Evolutionary conservation across 2,329 filamentous ascomycete species (phyloP), one percentile per base, ranked within the genome.

Genomic region (Pestalotiopsis sp.): DNA sequence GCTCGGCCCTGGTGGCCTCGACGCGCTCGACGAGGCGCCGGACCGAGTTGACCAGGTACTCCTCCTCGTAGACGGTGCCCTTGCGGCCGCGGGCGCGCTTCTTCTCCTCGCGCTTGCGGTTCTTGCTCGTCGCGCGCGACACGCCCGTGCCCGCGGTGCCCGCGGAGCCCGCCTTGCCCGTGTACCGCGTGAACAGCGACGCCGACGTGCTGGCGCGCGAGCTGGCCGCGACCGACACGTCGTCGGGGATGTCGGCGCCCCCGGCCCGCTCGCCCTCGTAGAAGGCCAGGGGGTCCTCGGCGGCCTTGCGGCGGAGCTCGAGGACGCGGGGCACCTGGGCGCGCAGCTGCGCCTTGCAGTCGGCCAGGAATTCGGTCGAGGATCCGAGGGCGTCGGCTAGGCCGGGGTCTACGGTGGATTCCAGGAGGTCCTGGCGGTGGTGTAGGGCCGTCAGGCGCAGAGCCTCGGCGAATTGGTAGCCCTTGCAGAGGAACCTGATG

Each of bases 11-110:
- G 2, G 91, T 87, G 25, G 85, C 85, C 78, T 95, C 94, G 25
- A 97, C 89, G 45, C 95, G 87, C 78, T 97, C 94, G 14, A 97
- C 88, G 41, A 99, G 85, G 27, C 96, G 86, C 13, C 91, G 88
- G 45, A 98, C 90, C 73, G 92, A 95, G 79, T 95, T 96, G 69
- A 97, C 91, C 4, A 99, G 88, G 79, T 99, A 99, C 80, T 98
- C 96, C 77, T 98, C 95, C 80, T 99, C 96, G 80, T 99, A 99
- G 4, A 99, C 93, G 17, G 93, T 97, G 12, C 96, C 96, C 84
- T 98, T 98, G 79, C 97, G 95, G 27, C 96, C 96, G 7, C 94
- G 86, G 0, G 96, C 96, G 17, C 95, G 90, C 87, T 99, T 99
- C 79, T 97, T 90, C 84, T 99, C 96, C 80, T 99, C 96, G 23